Evolutionary conservation across 176 grass and related monocot genomes (phyloP).

Genomic region (Dendrocalamus sinicus): DNA sequence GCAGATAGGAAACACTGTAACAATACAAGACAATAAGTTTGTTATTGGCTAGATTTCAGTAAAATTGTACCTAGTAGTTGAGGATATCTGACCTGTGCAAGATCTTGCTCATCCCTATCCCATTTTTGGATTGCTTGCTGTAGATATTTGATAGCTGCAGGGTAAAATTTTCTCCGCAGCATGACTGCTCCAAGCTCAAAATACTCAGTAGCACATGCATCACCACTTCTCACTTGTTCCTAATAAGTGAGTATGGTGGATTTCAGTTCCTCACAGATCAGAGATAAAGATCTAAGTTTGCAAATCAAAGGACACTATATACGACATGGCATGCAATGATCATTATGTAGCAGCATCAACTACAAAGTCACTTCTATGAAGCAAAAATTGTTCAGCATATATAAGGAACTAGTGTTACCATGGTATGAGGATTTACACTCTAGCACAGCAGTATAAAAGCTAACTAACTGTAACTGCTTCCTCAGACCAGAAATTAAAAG

Average conservation of each 20-base stretch:
- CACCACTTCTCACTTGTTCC: slow-evolving; percentile 98
- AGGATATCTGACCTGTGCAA: slow-evolving; percentile 75
- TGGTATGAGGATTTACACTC: not conserved
- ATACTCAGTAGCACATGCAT: slow-evolving; percentile 83
- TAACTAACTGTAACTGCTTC: slow-evolving; percentile 10
- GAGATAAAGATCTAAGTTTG: not conserved
- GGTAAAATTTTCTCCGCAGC: slow-evolving; percentile 96
- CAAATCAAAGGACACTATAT: not conserved
- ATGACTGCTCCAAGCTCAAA: slow-evolving; percentile 99
- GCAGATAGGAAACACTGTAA: not conserved
- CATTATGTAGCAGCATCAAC: not conserved
- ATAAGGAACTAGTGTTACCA: not conserved
- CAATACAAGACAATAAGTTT: not conserved
- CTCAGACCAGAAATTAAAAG: not conserved
- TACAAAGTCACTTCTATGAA: not conserved
- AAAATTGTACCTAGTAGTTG: not conserved
- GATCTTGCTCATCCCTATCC: slow-evolving; percentile 92
- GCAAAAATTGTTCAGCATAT: not conserved
- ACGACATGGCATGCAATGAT: not conserved
- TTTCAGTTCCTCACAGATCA: not conserved
- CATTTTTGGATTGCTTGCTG: slow-evolving; percentile 93
- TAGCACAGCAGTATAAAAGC: not conserved
- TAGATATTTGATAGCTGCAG: slow-evolving; percentile 92
- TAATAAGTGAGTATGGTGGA: slow-evolving; percentile 28
- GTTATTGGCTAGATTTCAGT: not conserved